Base-by-base conservation (phyloP, 768 basidiomycete genomes). In the Termitomyces eurrhizus region DNA sequence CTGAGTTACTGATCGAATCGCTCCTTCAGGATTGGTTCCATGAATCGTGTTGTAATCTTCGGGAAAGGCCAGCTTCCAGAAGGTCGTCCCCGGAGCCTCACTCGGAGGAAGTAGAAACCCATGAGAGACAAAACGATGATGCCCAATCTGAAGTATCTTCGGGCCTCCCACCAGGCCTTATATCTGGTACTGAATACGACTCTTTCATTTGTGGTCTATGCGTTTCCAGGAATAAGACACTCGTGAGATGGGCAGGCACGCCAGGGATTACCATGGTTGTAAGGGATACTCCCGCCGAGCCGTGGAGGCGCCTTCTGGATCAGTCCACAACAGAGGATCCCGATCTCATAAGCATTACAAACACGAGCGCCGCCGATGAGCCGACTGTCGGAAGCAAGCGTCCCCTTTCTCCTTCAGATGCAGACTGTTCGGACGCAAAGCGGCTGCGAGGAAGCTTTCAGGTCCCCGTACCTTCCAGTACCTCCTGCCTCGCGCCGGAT, bases 21-120 rank as follows among this genome's bases (percentile, higher is more conserved):
- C 33, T 18, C 16, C 49, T 60, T n/a, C 62, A 93, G 91, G 92
- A 94, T 68, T 94, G 92, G 92, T 94, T 87, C 72, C 92, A 94
- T 66, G 92, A 94, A 75, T 93, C 90, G 12, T 94, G 92, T 67
- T 84, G 92, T 65, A 88, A 91, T 72, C 79, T 94, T 46, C 83
- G 90, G 61, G 83, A 87, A 69, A 81, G 81, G 24, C 89, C 88
- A 9, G 64, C 73, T 7, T 80, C 80, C 9, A 78, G 83, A 59
- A 79, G 74, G 52, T 62, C 79, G 4, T 76, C 75, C 13, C 77
- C 77, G 48, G 71, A 67, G 56, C 63, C 65, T 7, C 50, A 41
- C 9, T 63, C 64, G 59, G 56, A 67, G 33, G 60, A 68, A 52
- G 48, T 65, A 51, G 62, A 66, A n/a, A 45, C 41, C 33, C 48